Evolutionary conservation across 163 green algal genomes (phyloP).

Genomic region (Scenedesmus sp.): DNA sequence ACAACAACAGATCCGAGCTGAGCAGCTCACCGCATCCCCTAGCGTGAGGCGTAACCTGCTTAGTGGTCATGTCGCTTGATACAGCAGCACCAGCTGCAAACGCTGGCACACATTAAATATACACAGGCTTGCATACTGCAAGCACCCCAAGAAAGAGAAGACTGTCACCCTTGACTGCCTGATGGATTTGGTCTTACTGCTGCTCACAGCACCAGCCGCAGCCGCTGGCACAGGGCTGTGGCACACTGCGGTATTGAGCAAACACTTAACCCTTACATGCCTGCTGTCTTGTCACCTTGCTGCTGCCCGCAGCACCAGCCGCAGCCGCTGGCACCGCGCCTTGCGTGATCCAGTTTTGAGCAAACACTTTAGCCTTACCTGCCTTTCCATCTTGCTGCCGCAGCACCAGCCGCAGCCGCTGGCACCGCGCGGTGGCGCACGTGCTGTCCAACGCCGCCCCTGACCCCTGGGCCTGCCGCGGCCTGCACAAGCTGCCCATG

Average conservation of each 20-base stretch:
- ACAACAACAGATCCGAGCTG: too few species aligned
- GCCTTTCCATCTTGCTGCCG: neutral
- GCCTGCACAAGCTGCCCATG: slow-evolving; percentile 59
- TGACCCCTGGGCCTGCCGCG: slow-evolving; percentile 59
- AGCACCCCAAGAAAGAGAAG: too few species aligned
- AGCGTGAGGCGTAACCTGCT: too few species aligned
- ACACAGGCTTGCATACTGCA: too few species aligned
- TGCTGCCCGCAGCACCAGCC: neutral
- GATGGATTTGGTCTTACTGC: too few species aligned
- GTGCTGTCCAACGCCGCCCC: slow-evolving; percentile 67
- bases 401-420: neutral
- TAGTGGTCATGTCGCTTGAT: too few species aligned
- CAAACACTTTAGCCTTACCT: neutral
- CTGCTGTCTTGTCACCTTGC: neutral
- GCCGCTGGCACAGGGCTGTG: neutral
- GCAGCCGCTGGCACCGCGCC: too few species aligned
- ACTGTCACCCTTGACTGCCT: too few species aligned
- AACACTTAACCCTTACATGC: neutral
- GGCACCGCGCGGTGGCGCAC: slow-evolving; percentile 10
- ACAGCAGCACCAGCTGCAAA: too few species aligned
- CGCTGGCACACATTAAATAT: too few species aligned
- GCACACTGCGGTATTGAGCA: neutral
- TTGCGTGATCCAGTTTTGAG: too few species aligned
- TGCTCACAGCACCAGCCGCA: neutral
- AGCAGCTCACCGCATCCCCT: too few species aligned